Percentiles rank a stretch among this genome's conserved stretches.
Evolutionary conservation across 352 stramenopile genomes (phyloP).

Genomic region (Phytophthora kernoviae): DNA sequence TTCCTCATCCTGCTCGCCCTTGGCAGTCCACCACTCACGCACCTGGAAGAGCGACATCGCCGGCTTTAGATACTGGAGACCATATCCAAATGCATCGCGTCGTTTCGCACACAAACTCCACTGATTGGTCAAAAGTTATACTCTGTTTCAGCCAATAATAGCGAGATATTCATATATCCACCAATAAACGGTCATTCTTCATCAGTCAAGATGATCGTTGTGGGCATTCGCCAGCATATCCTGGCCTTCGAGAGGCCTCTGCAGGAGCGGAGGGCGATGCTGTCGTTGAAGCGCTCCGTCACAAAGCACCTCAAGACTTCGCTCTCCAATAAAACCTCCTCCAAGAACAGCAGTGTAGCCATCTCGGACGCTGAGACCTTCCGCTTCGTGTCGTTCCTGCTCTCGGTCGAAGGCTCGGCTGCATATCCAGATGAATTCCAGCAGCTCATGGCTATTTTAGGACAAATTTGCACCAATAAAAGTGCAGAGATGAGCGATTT

Average conservation of each 20-base stretch:
- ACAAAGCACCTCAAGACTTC: background rate
- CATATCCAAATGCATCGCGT: too few species aligned
- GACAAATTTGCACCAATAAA: conserved; percentile 1
- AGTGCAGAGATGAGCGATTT: background rate
- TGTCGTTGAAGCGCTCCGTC: conserved; percentile 18
- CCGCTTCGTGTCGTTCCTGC: conserved; percentile 37
- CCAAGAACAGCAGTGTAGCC: conserved; percentile 28
- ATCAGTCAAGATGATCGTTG: conserved; percentile 22
- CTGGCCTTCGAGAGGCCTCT: conserved; percentile 53
- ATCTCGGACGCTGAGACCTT: conserved; percentile 43
- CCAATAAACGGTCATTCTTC: conserved; percentile 19
- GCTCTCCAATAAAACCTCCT: background rate
- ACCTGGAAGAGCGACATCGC: conserved; percentile 92
- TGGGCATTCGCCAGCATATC: conserved; percentile 44
- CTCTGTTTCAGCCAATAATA: conserved; percentile 7
- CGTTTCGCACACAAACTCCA: conserved; percentile 25
- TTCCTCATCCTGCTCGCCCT: conserved; percentile 77
- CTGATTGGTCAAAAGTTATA: conserved; percentile 5
- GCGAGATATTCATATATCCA: conserved; percentile 7
- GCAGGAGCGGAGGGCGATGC: conserved; percentile 28
- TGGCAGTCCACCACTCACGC: conserved; percentile 87
- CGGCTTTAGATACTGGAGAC: conserved; percentile 8
- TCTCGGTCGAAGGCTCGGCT: conserved; percentile 20
- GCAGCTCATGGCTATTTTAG: conserved; percentile 21
- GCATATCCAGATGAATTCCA: conserved; percentile 32